phyloP scores from a whole-genome alignment of 1,284 basidiomycete genomes.

The Leccinum glutinopallens region DNA sequence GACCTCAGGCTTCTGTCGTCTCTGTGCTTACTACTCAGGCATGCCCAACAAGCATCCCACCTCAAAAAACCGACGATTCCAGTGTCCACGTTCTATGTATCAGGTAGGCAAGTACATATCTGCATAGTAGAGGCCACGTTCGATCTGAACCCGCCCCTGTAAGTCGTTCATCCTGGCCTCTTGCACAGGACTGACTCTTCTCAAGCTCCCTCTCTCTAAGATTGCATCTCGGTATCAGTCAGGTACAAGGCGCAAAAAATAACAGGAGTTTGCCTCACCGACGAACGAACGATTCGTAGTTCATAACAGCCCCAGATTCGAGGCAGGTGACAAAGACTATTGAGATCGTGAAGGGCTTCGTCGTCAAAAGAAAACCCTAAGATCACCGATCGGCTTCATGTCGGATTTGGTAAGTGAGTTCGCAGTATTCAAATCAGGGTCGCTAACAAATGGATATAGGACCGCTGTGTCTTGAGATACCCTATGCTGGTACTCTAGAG shows the following conservation, averaged over 20 bases:
- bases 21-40: background rate
- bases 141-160: slow-evolving; percentile 8
- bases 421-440: too few species aligned
- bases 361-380: slow-evolving; percentile 7
- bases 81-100: slow-evolving; percentile 7
- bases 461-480: slow-evolving; percentile 18
- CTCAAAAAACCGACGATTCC: background rate
- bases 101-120: slow-evolving; percentile 5
- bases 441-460: too few species aligned
- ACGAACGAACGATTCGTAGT: slow-evolving; percentile 19
- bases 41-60: slow-evolving; percentile 6
- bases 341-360: slow-evolving; percentile 1
- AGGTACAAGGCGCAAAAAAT: slow-evolving; percentile 2
- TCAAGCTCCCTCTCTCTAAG: slow-evolving; percentile 10
- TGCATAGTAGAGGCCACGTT: background rate
- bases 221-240: slow-evolving; percentile 5
- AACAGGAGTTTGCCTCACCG: slow-evolving; percentile 9
- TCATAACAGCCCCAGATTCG: slow-evolving; percentile 16
- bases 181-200: background rate
- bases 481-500: background rate
- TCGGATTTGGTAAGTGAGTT: slow-evolving; percentile 14
- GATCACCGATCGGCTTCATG: slow-evolving; percentile 20
- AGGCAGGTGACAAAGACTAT: slow-evolving; percentile 12
- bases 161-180: background rate
- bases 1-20: background rate